Evolutionary conservation across 164 flowering plant genomes (phyloP), one percentile per base, ranked within the genome.

Genomic region (Tetracentron sinense): DNA sequence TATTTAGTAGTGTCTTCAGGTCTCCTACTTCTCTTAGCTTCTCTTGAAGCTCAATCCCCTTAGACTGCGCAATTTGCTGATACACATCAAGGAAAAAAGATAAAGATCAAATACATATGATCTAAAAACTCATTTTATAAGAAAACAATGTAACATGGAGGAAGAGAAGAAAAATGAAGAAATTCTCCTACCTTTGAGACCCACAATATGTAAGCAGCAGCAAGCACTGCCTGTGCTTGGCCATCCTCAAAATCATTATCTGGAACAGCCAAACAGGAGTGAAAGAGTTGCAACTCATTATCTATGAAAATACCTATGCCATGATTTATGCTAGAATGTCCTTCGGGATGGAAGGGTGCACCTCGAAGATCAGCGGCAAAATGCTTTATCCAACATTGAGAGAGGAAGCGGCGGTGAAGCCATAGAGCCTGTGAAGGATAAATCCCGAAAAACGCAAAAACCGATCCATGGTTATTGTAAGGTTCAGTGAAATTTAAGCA

Each of bases 381-480:
- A 67, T 82, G 79, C 55, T 67, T 76, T 53, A 86, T 67, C 92
- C 87, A 83, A 68, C 59, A 69, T 12, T 77, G 60, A 42, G 91
- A 81, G 62, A 93, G 89, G 78, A 90, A 89, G 31, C 98, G 92
- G 0, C 96, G 97, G 71, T 93, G 92, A 72, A 90, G 82, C 98
- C 98, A 93, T 21, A 90, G 57, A 52, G 91, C 89, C 98, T 92
- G 80, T 22, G 25, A 47, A 11, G 42, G 26, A 69, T 25, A 31
- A 56, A 19, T 19, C 22, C n/a, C 23, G 21, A n/a, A 44, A 26
- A 61, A 55, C 7, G 28, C n/a, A n/a, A n/a, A n/a, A n/a, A n/a
- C n/a, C n/a, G 48, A 15, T 6, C 47, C 11, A 53, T 28, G 20
- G 8, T 31, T 22, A 61, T n/a, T 30, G 26, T 4, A 44, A n/a